Evolutionary conservation across 768 basidiomycete genomes (phyloP).

Genomic region (Boletus sp.): DNA sequence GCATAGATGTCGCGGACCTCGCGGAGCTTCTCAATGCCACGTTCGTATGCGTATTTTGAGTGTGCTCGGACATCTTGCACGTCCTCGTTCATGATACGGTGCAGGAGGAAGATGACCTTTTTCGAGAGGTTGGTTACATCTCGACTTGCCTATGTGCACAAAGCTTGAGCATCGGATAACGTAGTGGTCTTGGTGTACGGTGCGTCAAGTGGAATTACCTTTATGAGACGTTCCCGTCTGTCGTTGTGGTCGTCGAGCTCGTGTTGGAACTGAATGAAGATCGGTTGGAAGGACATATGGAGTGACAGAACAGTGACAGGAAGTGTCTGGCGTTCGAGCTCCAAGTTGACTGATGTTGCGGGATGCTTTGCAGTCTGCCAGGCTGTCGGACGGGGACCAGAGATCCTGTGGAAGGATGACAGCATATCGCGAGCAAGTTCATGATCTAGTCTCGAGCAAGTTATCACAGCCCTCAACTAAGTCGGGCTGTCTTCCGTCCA

Average conservation of each 20-base stretch:
- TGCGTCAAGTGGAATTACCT: slow-evolving; percentile 45
- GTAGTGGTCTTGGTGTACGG: slow-evolving; percentile 1
- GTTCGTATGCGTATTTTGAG: slow-evolving; percentile 45
- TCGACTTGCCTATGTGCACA: slow-evolving; percentile 57
- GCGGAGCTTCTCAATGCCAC: slow-evolving; percentile 55
- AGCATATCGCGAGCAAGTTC: neutral
- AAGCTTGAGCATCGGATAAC: slow-evolving; percentile 1
- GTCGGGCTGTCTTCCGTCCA: neutral
- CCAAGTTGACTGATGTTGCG: slow-evolving; percentile 70
- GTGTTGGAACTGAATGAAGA: slow-evolving; percentile 62
- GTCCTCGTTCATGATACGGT: slow-evolving; percentile 59
- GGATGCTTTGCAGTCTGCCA: slow-evolving; percentile 30
- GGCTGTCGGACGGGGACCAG: slow-evolving; percentile 45
- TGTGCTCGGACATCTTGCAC: slow-evolving; percentile 22
- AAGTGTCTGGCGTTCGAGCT: slow-evolving; percentile 48
- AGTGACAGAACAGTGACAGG: neutral
- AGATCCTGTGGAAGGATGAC: slow-evolving; percentile 72
- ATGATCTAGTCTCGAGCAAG: slow-evolving; percentile 47
- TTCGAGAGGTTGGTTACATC: slow-evolving; percentile 92
- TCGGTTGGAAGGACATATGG: slow-evolving; percentile 12
- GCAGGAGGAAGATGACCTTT: slow-evolving; percentile 89
- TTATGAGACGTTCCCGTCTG: slow-evolving; percentile 85
- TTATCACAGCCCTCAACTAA: slow-evolving; percentile 52
- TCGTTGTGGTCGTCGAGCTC: slow-evolving; percentile 85
- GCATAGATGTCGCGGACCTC: slow-evolving; percentile 68